These are phyloP conservation scores for Deinandra increscens DNA, from an alignment of 129 eudicot genomes.

Conservation along the genomic window DNA sequence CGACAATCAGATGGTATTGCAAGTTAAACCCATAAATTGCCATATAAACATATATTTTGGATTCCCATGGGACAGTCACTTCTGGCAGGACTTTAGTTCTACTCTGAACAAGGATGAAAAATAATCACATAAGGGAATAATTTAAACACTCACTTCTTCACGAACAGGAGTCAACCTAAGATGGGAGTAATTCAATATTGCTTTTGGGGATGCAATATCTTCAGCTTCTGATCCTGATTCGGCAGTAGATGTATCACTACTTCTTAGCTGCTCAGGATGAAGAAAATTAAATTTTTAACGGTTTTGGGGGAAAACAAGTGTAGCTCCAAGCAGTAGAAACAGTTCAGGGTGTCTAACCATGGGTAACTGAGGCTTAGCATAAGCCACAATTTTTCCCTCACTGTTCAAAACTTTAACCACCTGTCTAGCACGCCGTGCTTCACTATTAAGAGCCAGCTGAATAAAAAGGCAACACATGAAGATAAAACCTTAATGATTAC, in stretches of 20 bases:
- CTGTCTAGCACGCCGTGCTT: constrained; percentile 87
- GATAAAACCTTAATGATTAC: neutral
- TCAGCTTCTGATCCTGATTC: constrained; percentile 99
- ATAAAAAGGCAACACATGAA: constrained; percentile 12
- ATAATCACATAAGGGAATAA: neutral
- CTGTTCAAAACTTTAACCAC: constrained; percentile 87
- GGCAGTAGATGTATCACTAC: constrained; percentile 94
- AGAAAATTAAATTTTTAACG: constrained; percentile 5
- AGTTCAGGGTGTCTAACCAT: constrained; percentile 45
- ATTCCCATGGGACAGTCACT: neutral
- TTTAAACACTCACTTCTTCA: constrained; percentile 63
- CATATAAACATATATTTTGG: neutral
- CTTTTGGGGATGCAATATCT: constrained; percentile 91
- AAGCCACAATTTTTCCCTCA: constrained; percentile 87
- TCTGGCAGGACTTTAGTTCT: neutral
- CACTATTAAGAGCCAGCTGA: constrained; percentile 85
- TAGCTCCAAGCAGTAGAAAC: neutral
- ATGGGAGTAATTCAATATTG: constrained; percentile 60
- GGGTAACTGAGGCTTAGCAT: constrained; percentile 76
- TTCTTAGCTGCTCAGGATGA: constrained; percentile 53
- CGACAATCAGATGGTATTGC: neutral
- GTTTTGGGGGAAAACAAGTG: neutral
- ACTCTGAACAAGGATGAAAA: neutral
- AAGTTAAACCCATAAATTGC: constrained; percentile 10
- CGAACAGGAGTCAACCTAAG: constrained; percentile 92